These are phyloP conservation scores for Ceratocystis colombiana DNA, from an alignment of 2,329 filamentous ascomycete genomes.

Conservation along the genomic window DNA sequence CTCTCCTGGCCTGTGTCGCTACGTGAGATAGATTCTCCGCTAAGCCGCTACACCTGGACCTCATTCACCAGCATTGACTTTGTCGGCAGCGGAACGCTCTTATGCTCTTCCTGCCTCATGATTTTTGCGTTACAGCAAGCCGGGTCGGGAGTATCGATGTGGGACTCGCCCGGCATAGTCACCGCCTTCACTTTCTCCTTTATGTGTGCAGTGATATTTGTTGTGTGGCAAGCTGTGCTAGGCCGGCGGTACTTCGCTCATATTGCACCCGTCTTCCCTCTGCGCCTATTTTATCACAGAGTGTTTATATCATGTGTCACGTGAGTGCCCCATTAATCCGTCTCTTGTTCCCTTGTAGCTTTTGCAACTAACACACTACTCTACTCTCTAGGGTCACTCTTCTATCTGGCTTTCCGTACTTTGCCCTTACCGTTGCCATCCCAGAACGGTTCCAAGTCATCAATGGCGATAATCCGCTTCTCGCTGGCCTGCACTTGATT, in stretches of 20 bases:
- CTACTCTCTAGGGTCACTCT: constrained; percentile 41
- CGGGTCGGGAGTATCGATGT: constrained; percentile 42
- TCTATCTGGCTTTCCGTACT: constrained; percentile 48
- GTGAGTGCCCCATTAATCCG: constrained; percentile 33
- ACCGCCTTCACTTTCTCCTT: constrained; percentile 40
- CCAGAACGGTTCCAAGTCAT: constrained; percentile 53
- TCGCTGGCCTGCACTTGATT: constrained; percentile 48
- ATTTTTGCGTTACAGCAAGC: constrained; percentile 49
- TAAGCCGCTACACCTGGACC: constrained; percentile 31
- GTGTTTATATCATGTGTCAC: constrained; percentile 44
- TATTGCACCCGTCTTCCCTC: constrained; percentile 48
- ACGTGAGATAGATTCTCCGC: constrained; percentile 18
- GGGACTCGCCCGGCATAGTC: constrained; percentile 45
- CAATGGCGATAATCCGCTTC: constrained; percentile 43
- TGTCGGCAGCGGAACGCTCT: constrained; percentile 41
- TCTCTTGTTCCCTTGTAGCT: background rate
- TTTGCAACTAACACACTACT: constrained; percentile 8
- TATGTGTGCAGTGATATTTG: constrained; percentile 41
- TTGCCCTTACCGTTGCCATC: constrained; percentile 48
- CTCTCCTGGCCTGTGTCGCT: constrained; percentile 24
- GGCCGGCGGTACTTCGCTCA: constrained; percentile 32
- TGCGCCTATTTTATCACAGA: constrained; percentile 39
- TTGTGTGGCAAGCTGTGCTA: constrained; percentile 43
- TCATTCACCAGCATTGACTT: constrained; percentile 44
- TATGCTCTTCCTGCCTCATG: constrained; percentile 44